Evolutionary conservation across 2,329 filamentous ascomycete genomes (phyloP).

Genomic region (Aspergillus novofumigatus): DNA sequence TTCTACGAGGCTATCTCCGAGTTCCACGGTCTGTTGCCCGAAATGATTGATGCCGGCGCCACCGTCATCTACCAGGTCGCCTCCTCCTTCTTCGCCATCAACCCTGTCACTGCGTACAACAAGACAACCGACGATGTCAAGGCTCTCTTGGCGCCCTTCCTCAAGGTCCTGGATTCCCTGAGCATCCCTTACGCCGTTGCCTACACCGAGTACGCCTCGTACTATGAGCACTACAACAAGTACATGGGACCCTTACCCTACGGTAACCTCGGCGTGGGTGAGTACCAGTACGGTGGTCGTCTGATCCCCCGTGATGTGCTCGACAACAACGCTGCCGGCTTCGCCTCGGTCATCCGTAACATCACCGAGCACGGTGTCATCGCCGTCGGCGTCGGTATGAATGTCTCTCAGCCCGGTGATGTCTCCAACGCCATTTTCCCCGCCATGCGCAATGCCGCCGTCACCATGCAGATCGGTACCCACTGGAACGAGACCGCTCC

Average conservation of each 20-base stretch:
- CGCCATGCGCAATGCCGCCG: constrained; percentile 35
- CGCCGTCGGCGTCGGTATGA: constrained; percentile 37
- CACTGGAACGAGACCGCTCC: constrained; percentile 38
- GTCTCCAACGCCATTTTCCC: constrained; percentile 40
- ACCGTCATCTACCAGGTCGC: constrained; percentile 51
- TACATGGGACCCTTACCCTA: constrained; percentile 29
- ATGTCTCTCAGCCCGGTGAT: constrained; percentile 34
- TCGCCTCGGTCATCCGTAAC: constrained; percentile 31
- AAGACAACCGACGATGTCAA: constrained; percentile 44
- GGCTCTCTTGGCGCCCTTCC: constrained; percentile 44
- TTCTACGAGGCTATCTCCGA: constrained; percentile 51
- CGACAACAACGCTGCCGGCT: constrained; percentile 22
- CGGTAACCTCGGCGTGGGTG: constrained; percentile 23
- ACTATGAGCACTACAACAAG: constrained; percentile 32
- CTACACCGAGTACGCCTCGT: constrained; percentile 28
- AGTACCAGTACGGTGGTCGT: constrained; percentile 29
- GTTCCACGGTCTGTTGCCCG: constrained; percentile 48
- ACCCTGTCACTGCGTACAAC: constrained; percentile 47
- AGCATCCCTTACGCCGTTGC: constrained; percentile 29
- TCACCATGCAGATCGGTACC: constrained; percentile 33
- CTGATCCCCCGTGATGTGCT: constrained; percentile 35
- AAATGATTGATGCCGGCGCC: constrained; percentile 48
- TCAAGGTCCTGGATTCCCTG: constrained; percentile 35
- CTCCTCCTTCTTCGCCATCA: constrained; percentile 46
- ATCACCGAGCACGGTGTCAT: constrained; percentile 31